Conservation (phyloP, 192 early-diverging fungal genomes). For the Coemansia umbellata region DNA sequence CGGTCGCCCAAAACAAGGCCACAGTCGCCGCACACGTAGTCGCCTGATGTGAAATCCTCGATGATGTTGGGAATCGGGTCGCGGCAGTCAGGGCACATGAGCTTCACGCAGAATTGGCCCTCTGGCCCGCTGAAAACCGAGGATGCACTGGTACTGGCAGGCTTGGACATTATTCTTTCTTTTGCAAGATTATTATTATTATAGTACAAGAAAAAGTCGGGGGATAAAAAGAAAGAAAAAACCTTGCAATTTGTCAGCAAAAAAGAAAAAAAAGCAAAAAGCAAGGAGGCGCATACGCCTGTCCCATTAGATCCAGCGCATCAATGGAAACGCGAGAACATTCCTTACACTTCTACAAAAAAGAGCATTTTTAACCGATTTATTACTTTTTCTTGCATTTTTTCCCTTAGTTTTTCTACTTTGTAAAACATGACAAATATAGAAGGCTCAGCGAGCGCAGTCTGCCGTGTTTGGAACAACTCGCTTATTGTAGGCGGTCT, state of each 20-base stretch:
- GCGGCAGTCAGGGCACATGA: conserved; percentile 71
- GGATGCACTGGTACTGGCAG: neutral
- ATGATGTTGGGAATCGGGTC: conserved; percentile 79
- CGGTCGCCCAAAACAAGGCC: conserved; percentile 85
- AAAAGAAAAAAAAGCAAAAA: too few relatives aligned
- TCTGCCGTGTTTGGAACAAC: conserved; percentile 3
- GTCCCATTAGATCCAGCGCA: too few relatives aligned
- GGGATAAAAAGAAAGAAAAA: too few relatives aligned
- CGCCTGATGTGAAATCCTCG: conserved; percentile 88
- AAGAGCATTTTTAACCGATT: too few relatives aligned
- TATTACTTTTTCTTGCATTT: neutral
- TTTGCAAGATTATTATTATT: neutral
- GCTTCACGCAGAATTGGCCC: conserved; percentile 5
- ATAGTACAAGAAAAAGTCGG: conserved; percentile 5
- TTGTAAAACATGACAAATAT: too few relatives aligned
- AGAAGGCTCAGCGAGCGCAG: too few relatives aligned
- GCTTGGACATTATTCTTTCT: neutral
- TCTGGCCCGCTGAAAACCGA: conserved; percentile 4
- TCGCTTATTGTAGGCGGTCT: neutral
- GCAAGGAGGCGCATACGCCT: too few relatives aligned
- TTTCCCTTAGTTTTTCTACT: neutral
- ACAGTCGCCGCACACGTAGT: conserved; percentile 89
- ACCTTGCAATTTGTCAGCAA: too few relatives aligned
- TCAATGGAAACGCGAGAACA: too few relatives aligned
- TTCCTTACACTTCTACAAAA: too few relatives aligned